Evolutionary conservation across 345 rosid genomes (phyloP).

Genomic region (Syzygium grande): DNA sequence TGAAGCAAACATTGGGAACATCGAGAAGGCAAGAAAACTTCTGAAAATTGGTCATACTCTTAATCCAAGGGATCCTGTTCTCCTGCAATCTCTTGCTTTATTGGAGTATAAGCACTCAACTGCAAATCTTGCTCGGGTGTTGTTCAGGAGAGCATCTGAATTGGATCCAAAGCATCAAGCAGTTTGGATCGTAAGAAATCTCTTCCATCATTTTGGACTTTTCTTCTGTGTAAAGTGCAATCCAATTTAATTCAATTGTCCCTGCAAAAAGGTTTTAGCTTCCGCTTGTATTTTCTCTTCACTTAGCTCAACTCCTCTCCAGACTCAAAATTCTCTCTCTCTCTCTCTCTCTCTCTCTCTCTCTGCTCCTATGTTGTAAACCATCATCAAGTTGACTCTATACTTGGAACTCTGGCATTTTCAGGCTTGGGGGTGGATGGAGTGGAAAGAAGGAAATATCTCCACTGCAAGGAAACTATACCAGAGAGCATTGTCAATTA

Average conservation of each 20-base stretch:
- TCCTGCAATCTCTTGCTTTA: constrained; percentile 88
- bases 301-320: not conserved
- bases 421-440: constrained; percentile 99
- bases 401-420: not conserved
- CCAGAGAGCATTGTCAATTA: constrained; percentile 68
- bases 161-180: constrained; percentile 87
- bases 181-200: constrained; percentile 85
- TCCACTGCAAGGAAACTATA: constrained; percentile 71
- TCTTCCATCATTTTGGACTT: not conserved
- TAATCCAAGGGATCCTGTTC: constrained; percentile 92
- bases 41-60: constrained; percentile 85
- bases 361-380: not conserved
- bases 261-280: not conserved
- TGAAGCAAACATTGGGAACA: constrained; percentile 67
- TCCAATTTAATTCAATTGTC: not conserved
- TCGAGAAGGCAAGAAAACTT: constrained; percentile 74
- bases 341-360: not conserved
- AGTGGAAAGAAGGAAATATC: constrained; percentile 95
- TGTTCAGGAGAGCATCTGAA: constrained; percentile 79
- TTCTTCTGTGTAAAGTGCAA: not conserved
- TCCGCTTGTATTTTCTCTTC: not conserved
- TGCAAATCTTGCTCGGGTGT: constrained; percentile 62
- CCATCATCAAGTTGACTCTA: not conserved
- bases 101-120: constrained; percentile 80
- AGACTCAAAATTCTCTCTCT: not conserved